These are phyloP conservation scores for Citrus unshiu DNA, from an alignment of 345 rosid species.

Conservation along the genomic window DNA sequence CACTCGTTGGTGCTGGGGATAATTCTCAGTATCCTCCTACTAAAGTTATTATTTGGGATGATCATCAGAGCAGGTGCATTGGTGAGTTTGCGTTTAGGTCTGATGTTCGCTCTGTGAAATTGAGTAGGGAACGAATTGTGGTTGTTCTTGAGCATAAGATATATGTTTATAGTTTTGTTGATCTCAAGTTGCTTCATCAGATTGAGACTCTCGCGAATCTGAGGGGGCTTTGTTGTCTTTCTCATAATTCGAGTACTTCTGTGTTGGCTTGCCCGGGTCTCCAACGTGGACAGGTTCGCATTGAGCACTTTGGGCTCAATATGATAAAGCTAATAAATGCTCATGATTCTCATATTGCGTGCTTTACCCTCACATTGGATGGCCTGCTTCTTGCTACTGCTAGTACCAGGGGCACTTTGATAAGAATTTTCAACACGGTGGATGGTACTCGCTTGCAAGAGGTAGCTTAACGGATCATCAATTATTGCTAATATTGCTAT, in stretches of 20 bases:
- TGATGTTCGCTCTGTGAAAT: conserved; percentile 69
- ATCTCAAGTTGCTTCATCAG: conserved; percentile 81
- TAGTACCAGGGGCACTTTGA: conserved; percentile 82
- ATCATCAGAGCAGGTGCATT: conserved; percentile 78
- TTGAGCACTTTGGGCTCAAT: conserved; percentile 81
- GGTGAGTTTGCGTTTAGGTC: conserved; percentile 82
- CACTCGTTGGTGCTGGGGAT: conserved; percentile 69
- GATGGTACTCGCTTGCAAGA: conserved; percentile 89
- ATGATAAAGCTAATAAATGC: conserved; percentile 66
- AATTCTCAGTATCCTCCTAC: conserved; percentile 80
- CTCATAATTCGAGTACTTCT: conserved; percentile 65
- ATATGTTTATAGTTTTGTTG: conserved; percentile 68
- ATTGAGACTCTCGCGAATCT: conserved; percentile 79
- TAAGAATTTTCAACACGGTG: conserved; percentile 89
- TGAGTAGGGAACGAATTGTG: conserved; percentile 71
- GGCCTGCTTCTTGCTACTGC: conserved; percentile 93
- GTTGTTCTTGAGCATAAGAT: conserved; percentile 89
- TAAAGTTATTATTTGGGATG: conserved; percentile 91
- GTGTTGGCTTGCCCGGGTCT: conserved; percentile 91
- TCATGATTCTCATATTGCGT: conserved; percentile 76
- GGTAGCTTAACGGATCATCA: conserved; percentile 33
- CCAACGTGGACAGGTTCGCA: conserved; percentile 72
- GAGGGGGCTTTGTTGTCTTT: conserved; percentile 85
- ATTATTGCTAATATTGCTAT: neutral
- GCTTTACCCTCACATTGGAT: conserved; percentile 80